These are phyloP conservation scores for Aspergillus taichungensis DNA, from an alignment of 495 filamentous ascomycete species.

Conservation along the genomic window DNA sequence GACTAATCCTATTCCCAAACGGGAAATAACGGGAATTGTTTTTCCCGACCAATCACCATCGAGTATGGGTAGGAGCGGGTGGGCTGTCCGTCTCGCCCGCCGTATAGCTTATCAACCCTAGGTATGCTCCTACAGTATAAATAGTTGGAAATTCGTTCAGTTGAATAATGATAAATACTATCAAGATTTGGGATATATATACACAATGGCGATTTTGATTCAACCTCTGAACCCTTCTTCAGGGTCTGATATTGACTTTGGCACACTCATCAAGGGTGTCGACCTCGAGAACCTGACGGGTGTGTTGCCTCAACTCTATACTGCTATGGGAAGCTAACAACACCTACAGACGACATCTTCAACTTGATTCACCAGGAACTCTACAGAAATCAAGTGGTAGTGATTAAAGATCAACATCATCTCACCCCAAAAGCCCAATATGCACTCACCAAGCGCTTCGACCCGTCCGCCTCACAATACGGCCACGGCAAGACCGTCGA, in stretches of 20 bases:
- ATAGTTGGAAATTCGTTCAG: neutral
- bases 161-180: neutral
- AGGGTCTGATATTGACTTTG: conserved; percentile 50
- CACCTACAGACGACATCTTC: conserved; percentile 48
- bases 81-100: too few relatives aligned
- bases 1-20: too few relatives aligned
- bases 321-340: conserved; percentile 1
- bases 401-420: conserved; percentile 57
- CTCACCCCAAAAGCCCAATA: conserved; percentile 60
- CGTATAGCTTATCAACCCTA: too few relatives aligned
- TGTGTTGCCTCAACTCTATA: conserved; percentile 2
- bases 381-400: conserved; percentile 53
- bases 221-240: conserved; percentile 16
- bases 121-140: too few relatives aligned
- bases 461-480: conserved; percentile 53
- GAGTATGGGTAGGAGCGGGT: too few relatives aligned
- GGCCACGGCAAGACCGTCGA: conserved; percentile 66
- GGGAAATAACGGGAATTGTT: too few relatives aligned
- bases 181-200: neutral
- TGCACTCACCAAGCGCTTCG: conserved; percentile 60
- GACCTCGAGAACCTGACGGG: conserved; percentile 52
- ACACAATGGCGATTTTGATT: conserved; percentile 8
- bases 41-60: too few relatives aligned
- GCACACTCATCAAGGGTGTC: conserved; percentile 45
- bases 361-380: conserved; percentile 48